phyloP scores from a whole-genome alignment of 2,329 filamentous ascomycete species.

The Ophiognomonia clavigignenti-juglandacearum region DNA sequence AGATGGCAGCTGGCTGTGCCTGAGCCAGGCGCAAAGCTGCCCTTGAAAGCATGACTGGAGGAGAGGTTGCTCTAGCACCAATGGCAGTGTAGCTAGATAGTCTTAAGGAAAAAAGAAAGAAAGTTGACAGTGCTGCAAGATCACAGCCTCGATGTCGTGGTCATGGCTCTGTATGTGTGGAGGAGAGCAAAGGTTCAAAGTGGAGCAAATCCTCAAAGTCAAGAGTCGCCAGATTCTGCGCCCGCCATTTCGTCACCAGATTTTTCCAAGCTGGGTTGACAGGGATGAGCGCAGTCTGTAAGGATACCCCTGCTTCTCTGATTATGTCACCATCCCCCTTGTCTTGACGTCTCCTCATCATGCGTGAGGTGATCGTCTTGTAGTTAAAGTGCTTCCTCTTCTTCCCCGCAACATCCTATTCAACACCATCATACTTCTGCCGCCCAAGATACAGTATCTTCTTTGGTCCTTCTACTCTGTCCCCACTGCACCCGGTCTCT shows the following conservation, averaged over 20 bases:
- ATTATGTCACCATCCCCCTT: too few relatives aligned
- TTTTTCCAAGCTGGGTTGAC: background rate
- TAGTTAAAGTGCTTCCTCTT: background rate
- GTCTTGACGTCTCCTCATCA: too few relatives aligned
- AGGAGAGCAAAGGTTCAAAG: background rate
- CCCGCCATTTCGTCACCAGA: background rate
- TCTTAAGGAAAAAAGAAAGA: background rate
- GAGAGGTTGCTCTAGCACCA: background rate
- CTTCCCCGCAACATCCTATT: constrained; percentile 7
- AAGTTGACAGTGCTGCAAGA: background rate
- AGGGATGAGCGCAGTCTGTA: background rate
- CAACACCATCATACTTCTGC: background rate
- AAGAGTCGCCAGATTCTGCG: background rate
- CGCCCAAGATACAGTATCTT: too few relatives aligned
- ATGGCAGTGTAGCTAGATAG: background rate
- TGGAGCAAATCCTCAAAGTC: background rate
- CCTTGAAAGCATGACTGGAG: constrained; percentile 33
- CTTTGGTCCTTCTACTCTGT: too few relatives aligned
- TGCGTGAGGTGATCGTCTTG: too few relatives aligned
- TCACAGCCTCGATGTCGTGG: constrained; percentile 5
- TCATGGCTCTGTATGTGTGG: background rate
- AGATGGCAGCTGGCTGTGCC: constrained; percentile 27
- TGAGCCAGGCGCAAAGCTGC: constrained; percentile 32
- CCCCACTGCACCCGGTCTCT: background rate
- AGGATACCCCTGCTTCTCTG: background rate